phyloP scores from a whole-genome alignment of 371 early-diverging fungal genomes.

The Dentiscutata heterogama region DNA sequence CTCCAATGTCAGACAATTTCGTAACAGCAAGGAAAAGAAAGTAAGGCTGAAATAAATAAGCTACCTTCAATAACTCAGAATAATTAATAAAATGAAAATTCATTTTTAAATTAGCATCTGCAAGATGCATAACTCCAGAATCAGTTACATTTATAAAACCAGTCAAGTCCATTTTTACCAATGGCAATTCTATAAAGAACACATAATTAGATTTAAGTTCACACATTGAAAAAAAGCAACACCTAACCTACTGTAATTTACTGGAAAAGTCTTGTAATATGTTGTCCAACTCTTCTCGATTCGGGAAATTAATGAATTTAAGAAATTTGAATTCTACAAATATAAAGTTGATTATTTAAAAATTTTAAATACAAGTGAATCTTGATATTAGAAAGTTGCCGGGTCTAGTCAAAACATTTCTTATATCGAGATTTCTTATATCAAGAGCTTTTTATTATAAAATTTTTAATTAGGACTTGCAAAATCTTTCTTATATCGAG shows the following conservation, averaged over 20 bases:
- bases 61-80: no score
- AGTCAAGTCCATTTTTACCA: background rate
- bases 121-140: background rate
- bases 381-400: no score
- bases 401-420: no score
- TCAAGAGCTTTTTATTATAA: no score
- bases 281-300: background rate
- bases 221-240: background rate
- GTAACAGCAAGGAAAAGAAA: slow-evolving; percentile 1
- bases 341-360: background rate
- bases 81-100: background rate
- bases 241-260: background rate
- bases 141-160: background rate
- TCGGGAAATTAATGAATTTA: background rate
- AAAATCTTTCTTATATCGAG: no score
- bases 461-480: no score
- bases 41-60: background rate
- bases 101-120: background rate
- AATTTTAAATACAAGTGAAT: no score
- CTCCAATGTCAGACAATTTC: background rate
- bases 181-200: background rate
- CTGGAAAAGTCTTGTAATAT: slow-evolving; percentile 3
- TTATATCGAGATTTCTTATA: no score
- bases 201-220: background rate
- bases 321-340: background rate